Evolutionary conservation across 768 basidiomycete genomes (phyloP), one percentile per base, ranked within the genome.

Genomic region (Termitomyces sp.): DNA sequence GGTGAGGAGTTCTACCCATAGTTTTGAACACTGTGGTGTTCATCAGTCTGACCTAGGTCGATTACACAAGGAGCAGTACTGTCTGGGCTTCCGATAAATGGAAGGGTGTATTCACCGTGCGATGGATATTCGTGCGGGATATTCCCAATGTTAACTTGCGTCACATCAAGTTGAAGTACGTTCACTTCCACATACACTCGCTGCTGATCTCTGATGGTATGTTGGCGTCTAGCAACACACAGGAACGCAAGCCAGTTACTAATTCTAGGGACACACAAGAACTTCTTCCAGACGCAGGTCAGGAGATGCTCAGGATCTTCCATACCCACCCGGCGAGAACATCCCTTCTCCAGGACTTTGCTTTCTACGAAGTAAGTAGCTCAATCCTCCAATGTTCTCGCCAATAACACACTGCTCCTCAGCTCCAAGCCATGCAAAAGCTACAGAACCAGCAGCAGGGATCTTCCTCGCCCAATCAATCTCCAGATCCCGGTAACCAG

Each of bases 11-110:
- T 13, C 24, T 9, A 4, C 8, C 59, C 39, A 18, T 44, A 30
- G 24, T 53, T 39, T 18, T 20, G n/a, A 30, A 27, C 5, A 6
- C 27, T 46, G 58, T 15, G 24, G 31, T 50, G 50, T 12, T 45
- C 12, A 47, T 34, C 36, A 57, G 54, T 16, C 24, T 8, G 27
- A 42, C 61, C 46, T 58, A 88, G 82, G 91, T 98, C 39, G 96
- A 98, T 70, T 95, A 98, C 71, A 89, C 91, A 6, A 83, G 89
- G 59, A 94, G 93, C 70, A 95, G 92, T 61, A 98, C 90, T 1
- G 97, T 99, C 20, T 99, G 97, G 97, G 95, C 95, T 1, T 95
- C 95, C 36, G 95, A 98, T 74, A 99, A 99, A 71, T 99, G 97
- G 97, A 98, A 99, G 73, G 97, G 97, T 24, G 93, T 98, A 54